Percentiles rank a stretch among this genome's conserved stretches.
Evolutionary conservation across 352 stramenopile species (phyloP).

Genomic region (Phytophthora sojae): DNA sequence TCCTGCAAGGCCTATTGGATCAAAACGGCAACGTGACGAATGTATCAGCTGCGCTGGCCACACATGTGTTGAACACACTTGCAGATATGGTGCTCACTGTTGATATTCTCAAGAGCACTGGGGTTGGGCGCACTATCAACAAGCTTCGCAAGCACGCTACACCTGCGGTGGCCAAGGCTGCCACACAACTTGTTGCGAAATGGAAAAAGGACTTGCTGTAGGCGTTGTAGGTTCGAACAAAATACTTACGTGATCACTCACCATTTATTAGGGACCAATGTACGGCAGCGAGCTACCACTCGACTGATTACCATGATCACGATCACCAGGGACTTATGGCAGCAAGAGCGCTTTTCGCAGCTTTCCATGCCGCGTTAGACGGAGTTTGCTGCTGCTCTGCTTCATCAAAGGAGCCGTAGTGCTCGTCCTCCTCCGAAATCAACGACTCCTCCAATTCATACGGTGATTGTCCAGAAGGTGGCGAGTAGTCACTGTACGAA

Average conservation of each 20-base stretch:
- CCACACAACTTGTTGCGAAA: constrained; percentile 78
- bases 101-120: constrained; percentile 86
- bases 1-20: constrained; percentile 79
- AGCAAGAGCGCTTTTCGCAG: constrained; percentile 61
- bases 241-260: constrained; percentile 9
- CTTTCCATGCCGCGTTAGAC: constrained; percentile 49
- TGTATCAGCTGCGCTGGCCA: constrained; percentile 68
- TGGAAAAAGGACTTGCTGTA: constrained; percentile 90
- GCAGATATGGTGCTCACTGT: constrained; percentile 76
- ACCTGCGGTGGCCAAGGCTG: constrained; percentile 67
- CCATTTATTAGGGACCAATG: neutral
- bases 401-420: constrained; percentile 75
- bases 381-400: constrained; percentile 24
- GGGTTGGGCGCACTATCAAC: constrained; percentile 85
- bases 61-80: constrained; percentile 77
- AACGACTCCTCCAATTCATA: constrained; percentile 79
- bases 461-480: constrained; percentile 26
- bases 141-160: constrained; percentile 84
- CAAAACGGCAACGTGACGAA: constrained; percentile 81
- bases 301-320: neutral
- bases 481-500: constrained; percentile 47
- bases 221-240: constrained; percentile 10
- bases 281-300: neutral
- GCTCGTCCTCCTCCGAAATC: constrained; percentile 72
- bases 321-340: constrained; percentile 81